Base-by-base conservation (phyloP, 1,284 basidiomycete species). In the Cutaneotrichosporon daszewskae region DNA sequence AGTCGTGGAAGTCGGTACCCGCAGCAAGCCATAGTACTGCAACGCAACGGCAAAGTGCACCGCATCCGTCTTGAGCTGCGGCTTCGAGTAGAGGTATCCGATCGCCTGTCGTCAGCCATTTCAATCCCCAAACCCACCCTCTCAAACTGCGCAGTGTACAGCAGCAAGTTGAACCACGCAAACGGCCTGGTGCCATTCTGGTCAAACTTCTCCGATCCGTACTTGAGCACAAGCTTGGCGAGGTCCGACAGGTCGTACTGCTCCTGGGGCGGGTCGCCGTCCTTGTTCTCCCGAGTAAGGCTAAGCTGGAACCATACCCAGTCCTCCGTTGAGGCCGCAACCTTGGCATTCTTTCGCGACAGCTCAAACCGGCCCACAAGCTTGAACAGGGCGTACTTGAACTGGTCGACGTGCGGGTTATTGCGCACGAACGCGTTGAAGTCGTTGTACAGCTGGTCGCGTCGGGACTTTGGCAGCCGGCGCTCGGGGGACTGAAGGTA, bases 281-380 rank as follows among this genome's bases (percentile, higher is more conserved):
- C 85, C 53, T 84, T 84, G 38, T 60, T 61, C 55, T 79, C 78
- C 33, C 74, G 60, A 12, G 76, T 72, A 24, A 97, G 84, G 14
- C 82, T 79, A 16, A 98, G 78, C 74, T 99, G 94, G 74, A 95
- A 82, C 94, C 94, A 99, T 27, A 97, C 76, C 94, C 95, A 99
- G 69, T 97, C 94, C 65, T 97, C 94, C 4, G 89, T 94, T 7
- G 88, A 94, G 14, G 80, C 78, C 1, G 90, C 95, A 5, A 97
- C 87, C 37, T 85, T 80, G 1, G 92, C 84, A 56, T 82, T 86
- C 48, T 89, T 79, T 43, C 88, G 78, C 6, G 79, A 72, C 2
- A 90, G 81, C 58, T 99, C 94, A 43, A 96, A 81, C 54, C 87
- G 84, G 31, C 92, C 94, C 75, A 98, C 85, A 24, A 98, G 75